These are phyloP conservation scores for Prunus mira DNA, from an alignment of 306 rosid genomes.

Conservation along the genomic window DNA sequence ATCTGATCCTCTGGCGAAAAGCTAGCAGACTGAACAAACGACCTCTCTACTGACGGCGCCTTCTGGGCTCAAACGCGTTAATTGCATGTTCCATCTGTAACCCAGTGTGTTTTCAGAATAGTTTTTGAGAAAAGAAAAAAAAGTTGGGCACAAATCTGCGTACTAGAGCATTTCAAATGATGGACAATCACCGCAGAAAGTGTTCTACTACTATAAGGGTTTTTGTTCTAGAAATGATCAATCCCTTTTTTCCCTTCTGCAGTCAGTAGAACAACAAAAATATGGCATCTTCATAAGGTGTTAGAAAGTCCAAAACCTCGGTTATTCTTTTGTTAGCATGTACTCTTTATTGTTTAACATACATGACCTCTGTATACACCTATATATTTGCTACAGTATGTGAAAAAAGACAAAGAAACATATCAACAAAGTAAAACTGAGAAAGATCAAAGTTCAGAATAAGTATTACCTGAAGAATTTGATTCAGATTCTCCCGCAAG, in stretches of 20 bases:
- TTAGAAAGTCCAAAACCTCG: not conserved
- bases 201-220: not conserved
- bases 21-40: no score
- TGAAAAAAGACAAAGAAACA: not conserved
- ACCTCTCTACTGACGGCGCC: no score
- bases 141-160: not conserved
- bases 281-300: not conserved
- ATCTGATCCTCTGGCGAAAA: no score
- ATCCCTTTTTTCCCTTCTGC: not conserved
- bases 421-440: not conserved
- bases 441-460: not conserved
- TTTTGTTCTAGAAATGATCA: not conserved
- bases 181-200: not conserved
- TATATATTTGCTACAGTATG: not conserved
- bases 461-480: constrained; percentile 1
- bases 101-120: not conserved
- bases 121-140: not conserved
- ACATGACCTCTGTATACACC: not conserved
- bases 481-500: constrained; percentile 3
- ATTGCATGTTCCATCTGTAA: not conserved
- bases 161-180: not conserved
- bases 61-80: not conserved
- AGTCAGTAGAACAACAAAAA: not conserved
- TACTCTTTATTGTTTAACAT: not conserved
- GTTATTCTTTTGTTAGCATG: not conserved